Conservation (phyloP, 1,139 yeast genomes). For the Suhomyces maxii region DNA sequence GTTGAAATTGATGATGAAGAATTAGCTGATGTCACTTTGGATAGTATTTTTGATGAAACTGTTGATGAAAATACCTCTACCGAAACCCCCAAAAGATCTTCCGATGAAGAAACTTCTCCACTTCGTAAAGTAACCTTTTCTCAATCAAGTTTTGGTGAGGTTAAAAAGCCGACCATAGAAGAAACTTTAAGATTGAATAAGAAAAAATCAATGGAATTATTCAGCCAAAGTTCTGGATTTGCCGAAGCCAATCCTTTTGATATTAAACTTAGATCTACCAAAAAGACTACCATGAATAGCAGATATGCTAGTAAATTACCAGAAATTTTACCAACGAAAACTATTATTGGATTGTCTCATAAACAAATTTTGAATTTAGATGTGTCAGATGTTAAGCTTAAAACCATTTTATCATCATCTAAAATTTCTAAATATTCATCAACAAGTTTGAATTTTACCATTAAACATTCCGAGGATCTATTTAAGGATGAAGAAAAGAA, state of each 20-base stretch:
- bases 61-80: constrained; percentile 3
- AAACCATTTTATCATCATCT: constrained; percentile 36
- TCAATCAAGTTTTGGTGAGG: background rate
- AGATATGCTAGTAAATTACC: constrained; percentile 36
- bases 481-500: constrained; percentile 29
- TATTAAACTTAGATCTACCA: constrained; percentile 33
- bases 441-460: constrained; percentile 30
- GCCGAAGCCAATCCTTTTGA: constrained; percentile 26
- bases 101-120: constrained; percentile 9
- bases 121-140: constrained; percentile 8
- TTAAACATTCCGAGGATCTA: constrained; percentile 27
- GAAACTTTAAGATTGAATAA: constrained; percentile 16
- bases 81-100: constrained; percentile 5
- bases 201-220: constrained; percentile 16
- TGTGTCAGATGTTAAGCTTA: constrained; percentile 40
- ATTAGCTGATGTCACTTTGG: constrained; percentile 13
- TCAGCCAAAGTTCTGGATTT: constrained; percentile 10
- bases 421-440: constrained; percentile 34
- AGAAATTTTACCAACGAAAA: constrained; percentile 36
- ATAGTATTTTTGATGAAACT: constrained; percentile 15
- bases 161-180: constrained; percentile 13
- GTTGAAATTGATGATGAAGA: constrained; percentile 5
- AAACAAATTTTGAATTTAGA: constrained; percentile 37
- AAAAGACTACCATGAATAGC: constrained; percentile 28
- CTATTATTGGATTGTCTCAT: constrained; percentile 43